These are phyloP conservation scores for Gloeostereum incarnatum DNA, from an alignment of 768 basidiomycete genomes.

Conservation along the genomic window DNA sequence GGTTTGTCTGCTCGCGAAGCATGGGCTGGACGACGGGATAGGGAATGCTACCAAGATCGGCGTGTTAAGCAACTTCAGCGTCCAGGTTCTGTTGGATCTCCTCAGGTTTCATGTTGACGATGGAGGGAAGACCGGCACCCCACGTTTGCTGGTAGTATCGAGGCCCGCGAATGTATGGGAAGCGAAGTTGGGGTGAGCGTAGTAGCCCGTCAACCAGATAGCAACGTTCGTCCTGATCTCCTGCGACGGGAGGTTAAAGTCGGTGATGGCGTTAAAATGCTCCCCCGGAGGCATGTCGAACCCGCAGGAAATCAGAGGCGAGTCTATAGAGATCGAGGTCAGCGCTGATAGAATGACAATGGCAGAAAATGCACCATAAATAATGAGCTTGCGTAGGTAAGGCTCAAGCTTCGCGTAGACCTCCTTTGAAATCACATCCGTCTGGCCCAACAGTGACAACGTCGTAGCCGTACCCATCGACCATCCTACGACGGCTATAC, in stretches of 20 bases:
- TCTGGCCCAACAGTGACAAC: conserved; percentile 19
- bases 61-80: conserved; percentile 8
- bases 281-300: conserved; percentile 13
- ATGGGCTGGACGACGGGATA: conserved; percentile 12
- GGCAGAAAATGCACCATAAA: conserved; percentile 19
- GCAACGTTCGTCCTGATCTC: conserved; percentile 14
- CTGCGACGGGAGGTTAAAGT: conserved; percentile 13
- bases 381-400: conserved; percentile 20
- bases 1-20: conserved; percentile 10
- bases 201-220: conserved; percentile 21
- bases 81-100: conserved; percentile 11
- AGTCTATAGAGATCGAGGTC: conserved; percentile 14
- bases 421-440: conserved; percentile 12
- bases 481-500: conserved; percentile 29
- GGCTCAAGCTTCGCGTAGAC: conserved; percentile 15
- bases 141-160: conserved; percentile 8
- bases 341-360: not conserved
- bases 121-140: conserved; percentile 7
- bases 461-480: conserved; percentile 21
- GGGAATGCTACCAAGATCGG: conserved; percentile 7
- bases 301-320: conserved; percentile 20
- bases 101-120: conserved; percentile 14
- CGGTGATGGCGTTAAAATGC: conserved; percentile 12
- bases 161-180: conserved; percentile 10
- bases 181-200: conserved; percentile 12